Evolutionary conservation across 2,329 filamentous ascomycete species (phyloP), one percentile per base, ranked within the genome.

Genomic region (Calonectria hongkongensis): DNA sequence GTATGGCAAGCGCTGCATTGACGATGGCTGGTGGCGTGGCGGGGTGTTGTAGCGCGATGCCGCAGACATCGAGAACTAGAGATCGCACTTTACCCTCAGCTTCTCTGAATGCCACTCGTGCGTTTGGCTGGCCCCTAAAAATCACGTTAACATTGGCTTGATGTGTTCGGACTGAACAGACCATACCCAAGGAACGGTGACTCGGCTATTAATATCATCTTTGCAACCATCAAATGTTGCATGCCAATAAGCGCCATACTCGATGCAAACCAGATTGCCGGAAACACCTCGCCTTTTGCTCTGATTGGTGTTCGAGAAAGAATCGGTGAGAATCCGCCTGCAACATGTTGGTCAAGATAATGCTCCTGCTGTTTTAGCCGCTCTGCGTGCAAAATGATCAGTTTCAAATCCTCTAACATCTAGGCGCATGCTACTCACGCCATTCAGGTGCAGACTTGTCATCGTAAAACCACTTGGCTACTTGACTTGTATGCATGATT

Each of bases 221-320:
- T 79, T 6, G 77, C 77, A 3, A 79, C 64, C 76, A 79, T 79
- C 51, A 78, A 69, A 6, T 79, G 77, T 6, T 79, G 77, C 75
- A 79, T 79, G 0, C 73, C 77, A 0, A 75, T 79, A 0, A 79
- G 66, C 0, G 77, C 76, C 4, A 79, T 79, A 0, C 73, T 65
- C 0, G 76, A 79, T 0, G 75, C 71, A 6, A 75, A 79, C 77
- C 77, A 79, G 2, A 78, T 69, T 0, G 72, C 73, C 0, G 77
- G 77, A 0, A 79, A 79, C 1, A 79, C 74, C 0, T 79, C 76
- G 5, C 77, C 76, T 0, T 70, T 54, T 0, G 47, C 27, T 6
- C 73, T 54, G 0, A 76, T 58, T 0, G 77, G 77, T 0, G 72
- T 21, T 1, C 64, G 71, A 3, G 69, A 73, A 0, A 79, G 8